A percentile compares a stretch with the other conserved stretches of the same genome.
Conservation (phyloP, 2,329 filamentous ascomycete genomes). For the Epichloe hybrida region DNA sequence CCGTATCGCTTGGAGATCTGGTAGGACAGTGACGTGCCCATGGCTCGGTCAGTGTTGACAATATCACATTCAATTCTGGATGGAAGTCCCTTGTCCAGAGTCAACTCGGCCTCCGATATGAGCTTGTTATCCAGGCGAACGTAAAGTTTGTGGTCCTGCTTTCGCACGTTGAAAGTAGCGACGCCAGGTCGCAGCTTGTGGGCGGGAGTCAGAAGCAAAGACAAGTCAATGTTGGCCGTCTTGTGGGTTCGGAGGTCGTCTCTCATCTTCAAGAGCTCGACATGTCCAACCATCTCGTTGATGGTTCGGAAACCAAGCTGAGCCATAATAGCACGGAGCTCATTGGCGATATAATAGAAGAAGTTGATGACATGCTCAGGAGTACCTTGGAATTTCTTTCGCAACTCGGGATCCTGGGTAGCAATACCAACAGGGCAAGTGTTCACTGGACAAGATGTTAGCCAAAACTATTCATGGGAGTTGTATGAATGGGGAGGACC, state of each 20-base stretch:
- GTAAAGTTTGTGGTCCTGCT: constrained; percentile 91
- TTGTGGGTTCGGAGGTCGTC: constrained; percentile 81
- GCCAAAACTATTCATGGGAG: too few relatives aligned
- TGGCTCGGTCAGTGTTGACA: constrained; percentile 87
- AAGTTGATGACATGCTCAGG: constrained; percentile 98
- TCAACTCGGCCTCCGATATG: constrained; percentile 87
- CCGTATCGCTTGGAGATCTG: constrained; percentile 89
- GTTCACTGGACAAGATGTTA: constrained; percentile 29
- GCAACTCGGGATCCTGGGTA: constrained; percentile 85
- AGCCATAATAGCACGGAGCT: constrained; percentile 93
- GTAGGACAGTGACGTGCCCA: constrained; percentile 90
- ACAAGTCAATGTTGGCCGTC: constrained; percentile 86
- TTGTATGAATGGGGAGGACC: not conserved
- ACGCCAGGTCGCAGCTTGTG: constrained; percentile 89
- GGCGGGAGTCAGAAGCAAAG: constrained; percentile 85
- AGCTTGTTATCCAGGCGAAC: constrained; percentile 93
- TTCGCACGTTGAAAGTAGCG: constrained; percentile 93
- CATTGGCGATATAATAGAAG: constrained; percentile 95
- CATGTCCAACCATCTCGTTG: constrained; percentile 95
- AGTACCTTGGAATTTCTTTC: constrained; percentile 85
- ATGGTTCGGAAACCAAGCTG: constrained; percentile 87
- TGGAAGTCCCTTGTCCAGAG: constrained; percentile 84
- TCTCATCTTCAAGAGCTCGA: constrained; percentile 71
- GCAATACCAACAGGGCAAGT: constrained; percentile 88
- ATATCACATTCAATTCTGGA: constrained; percentile 91